Percentiles rank a stretch among this genome's conserved stretches.
phyloP scores from a whole-genome alignment of 176 grass and related monocot genomes.

The Rhynchospora tenuis region DNA sequence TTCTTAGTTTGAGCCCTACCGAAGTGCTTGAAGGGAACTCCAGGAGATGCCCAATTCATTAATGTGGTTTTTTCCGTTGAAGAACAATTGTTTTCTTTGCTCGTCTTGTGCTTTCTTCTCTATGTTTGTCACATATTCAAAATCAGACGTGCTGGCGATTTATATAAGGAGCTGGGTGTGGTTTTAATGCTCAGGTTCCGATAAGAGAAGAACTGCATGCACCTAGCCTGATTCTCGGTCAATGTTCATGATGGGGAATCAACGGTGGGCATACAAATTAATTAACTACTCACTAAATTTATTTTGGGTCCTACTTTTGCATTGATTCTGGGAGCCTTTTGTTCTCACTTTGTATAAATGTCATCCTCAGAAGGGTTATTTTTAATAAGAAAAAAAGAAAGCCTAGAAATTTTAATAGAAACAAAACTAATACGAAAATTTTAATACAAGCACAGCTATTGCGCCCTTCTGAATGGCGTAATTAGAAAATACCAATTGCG shows the following conservation, averaged over 20 bases:
- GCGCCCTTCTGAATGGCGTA: no score
- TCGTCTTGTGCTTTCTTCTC: neutral
- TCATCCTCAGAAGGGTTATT: no score
- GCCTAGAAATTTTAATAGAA: no score
- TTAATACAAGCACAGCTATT: no score
- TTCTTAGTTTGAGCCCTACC: neutral
- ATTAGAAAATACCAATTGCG: no score
- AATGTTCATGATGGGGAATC: neutral
- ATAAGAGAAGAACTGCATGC: neutral
- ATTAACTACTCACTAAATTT: no score
- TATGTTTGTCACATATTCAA: neutral
- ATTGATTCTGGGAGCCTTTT: neutral
- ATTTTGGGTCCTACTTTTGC: neutral
- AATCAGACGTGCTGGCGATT: neutral
- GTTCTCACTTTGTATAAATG: neutral
- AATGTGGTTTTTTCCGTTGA: neutral
- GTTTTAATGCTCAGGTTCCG: neutral
- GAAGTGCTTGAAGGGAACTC: slow-evolving; percentile 45
- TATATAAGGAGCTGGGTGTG: neutral
- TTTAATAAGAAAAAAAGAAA: no score
- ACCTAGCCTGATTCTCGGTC: neutral
- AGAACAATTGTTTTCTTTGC: neutral
- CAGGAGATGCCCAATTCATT: slow-evolving; percentile 28
- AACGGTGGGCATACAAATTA: neutral
- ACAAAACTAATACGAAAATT: no score